These are phyloP conservation scores for Phytophthora sp. DNA, from an alignment of 352 stramenopile species.

Conservation along the genomic window DNA sequence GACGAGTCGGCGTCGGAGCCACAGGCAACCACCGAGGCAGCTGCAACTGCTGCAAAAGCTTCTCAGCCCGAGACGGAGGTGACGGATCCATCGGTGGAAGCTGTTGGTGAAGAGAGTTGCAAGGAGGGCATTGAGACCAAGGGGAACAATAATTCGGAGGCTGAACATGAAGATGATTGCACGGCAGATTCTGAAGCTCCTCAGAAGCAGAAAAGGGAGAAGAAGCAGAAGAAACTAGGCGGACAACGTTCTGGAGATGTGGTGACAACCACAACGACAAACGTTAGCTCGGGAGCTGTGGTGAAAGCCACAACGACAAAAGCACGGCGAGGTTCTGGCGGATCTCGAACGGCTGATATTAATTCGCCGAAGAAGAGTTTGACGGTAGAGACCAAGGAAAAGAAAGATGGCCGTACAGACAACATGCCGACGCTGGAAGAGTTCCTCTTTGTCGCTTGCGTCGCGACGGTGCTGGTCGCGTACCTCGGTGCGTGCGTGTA, in stretches of 20 bases:
- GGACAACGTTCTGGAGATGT: neutral
- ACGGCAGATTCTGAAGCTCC: too few species aligned
- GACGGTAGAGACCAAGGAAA: too few species aligned
- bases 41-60: neutral
- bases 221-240: neutral
- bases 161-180: conserved; percentile 18
- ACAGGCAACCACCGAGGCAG: neutral
- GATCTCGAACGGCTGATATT: neutral
- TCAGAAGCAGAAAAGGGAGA: neutral
- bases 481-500: conserved; percentile 53
- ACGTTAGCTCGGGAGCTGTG: neutral
- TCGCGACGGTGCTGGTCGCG: conserved; percentile 32
- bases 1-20: neutral
- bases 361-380: neutral
- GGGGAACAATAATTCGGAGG: neutral
- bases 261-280: neutral
- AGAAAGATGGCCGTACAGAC: neutral
- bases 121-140: neutral
- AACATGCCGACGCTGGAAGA: conserved; percentile 18
- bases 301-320: neutral
- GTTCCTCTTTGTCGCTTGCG: conserved; percentile 26
- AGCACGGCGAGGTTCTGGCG: neutral
- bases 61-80: neutral
- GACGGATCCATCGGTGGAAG: neutral
- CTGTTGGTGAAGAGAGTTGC: neutral